phyloP scores from a whole-genome alignment of 108 stramenopile genomes.

The Cylindrotheca fusiformis region DNA sequence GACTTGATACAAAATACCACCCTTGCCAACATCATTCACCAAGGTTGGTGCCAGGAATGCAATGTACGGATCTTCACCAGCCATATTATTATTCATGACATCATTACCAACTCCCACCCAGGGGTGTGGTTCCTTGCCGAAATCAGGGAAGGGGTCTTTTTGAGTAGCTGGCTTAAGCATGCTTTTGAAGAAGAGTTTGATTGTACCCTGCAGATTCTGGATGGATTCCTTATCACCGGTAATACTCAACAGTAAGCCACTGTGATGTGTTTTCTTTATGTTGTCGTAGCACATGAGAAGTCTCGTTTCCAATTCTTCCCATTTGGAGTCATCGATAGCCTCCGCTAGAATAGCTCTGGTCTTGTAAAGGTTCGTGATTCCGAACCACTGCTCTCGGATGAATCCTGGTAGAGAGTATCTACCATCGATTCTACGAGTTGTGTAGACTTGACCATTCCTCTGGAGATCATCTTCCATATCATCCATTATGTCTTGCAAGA shows the following conservation, averaged over 20 bases:
- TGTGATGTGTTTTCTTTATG: constrained; percentile 53
- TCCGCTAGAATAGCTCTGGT: constrained; percentile 45
- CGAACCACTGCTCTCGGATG: constrained; percentile 77
- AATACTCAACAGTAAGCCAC: constrained; percentile 79
- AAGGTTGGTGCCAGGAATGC: constrained; percentile 83
- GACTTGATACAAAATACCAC: constrained; percentile 67
- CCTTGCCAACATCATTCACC: constrained; percentile 84
- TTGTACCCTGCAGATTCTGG: constrained; percentile 26
- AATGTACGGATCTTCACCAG: constrained; percentile 41
- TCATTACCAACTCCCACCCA: constrained; percentile 57
- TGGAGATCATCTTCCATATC: constrained; percentile 41
- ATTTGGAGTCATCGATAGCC: constrained; percentile 63
- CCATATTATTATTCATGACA: constrained; percentile 32
- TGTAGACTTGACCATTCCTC: constrained; percentile 47
- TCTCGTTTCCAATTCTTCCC: constrained; percentile 47
- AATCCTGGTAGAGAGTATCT: constrained; percentile 35
- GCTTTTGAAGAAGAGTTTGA: constrained; percentile 54
- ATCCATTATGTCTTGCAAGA: constrained; percentile 65
- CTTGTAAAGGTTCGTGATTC: constrained; percentile 61
- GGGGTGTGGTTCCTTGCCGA: constrained; percentile 53
- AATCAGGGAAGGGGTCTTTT: constrained; percentile 47
- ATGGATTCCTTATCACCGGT: constrained; percentile 76
- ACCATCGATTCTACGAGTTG: constrained; percentile 23
- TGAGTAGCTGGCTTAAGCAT: constrained; percentile 37
- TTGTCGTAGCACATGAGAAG: constrained; percentile 57